These are phyloP conservation scores for Rhynchospora pubera DNA, from an alignment of 176 grass and related monocot genomes.

Conservation along the genomic window DNA sequence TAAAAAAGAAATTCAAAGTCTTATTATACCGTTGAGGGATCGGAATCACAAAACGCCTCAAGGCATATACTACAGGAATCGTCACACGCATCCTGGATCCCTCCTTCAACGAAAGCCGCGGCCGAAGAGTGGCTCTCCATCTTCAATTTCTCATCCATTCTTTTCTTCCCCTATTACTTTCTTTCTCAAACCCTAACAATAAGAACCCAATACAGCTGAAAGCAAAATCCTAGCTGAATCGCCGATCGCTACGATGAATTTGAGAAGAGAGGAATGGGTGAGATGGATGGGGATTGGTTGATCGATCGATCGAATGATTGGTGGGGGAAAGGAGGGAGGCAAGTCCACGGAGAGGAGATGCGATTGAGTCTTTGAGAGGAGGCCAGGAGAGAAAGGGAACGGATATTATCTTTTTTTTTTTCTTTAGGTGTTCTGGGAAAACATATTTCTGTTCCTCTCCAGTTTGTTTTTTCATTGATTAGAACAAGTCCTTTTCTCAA, in stretches of 20 bases:
- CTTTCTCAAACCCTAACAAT: neutral
- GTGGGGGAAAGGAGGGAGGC: neutral
- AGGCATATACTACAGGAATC: constrained; percentile 97
- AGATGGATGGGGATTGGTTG: neutral
- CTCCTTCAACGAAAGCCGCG: constrained; percentile 86
- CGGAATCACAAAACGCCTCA: constrained; percentile 78
- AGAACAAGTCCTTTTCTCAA: neutral
- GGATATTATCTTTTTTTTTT: neutral
- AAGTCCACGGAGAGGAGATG: constrained; percentile 18
- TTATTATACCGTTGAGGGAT: constrained; percentile 72
- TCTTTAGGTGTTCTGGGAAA: neutral
- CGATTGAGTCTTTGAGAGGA: neutral
- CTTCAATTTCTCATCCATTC: constrained; percentile 66
- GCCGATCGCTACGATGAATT: neutral
- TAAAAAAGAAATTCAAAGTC: neutral
- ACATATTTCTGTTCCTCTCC: neutral
- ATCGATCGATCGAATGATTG: constrained; percentile 8
- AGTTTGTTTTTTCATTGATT: neutral
- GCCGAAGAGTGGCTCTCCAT: constrained; percentile 76
- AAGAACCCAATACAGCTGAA: neutral
- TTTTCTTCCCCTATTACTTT: neutral
- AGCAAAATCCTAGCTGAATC: neutral
- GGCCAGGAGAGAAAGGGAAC: neutral
- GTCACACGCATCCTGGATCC: constrained; percentile 89
- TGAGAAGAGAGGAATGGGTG: neutral